Conservation (phyloP, 495 filamentous ascomycete genomes). For the Neurospora sp. region DNA sequence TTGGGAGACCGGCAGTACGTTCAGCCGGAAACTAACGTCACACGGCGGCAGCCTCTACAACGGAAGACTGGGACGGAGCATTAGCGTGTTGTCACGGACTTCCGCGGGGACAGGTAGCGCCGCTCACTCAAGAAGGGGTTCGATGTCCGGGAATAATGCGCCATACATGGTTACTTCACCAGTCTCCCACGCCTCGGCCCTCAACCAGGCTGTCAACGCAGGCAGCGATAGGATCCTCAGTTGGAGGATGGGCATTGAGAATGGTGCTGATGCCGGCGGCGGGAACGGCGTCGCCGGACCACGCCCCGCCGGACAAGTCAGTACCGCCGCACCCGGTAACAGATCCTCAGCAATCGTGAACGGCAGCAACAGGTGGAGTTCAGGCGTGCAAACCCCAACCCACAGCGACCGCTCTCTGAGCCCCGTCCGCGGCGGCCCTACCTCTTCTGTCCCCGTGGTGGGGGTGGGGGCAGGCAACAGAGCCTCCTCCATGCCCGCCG, state of each 20-base stretch:
- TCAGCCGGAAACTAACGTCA: conserved; percentile 40
- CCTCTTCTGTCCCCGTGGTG: conserved; percentile 17
- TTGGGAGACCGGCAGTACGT: conserved; percentile 43
- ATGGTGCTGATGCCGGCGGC: conserved; percentile 14
- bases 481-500: conserved; percentile 1
- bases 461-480: conserved; percentile 22
- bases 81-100: conserved; percentile 44
- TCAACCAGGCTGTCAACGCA: conserved; percentile 28
- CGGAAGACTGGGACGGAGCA: conserved; percentile 49
- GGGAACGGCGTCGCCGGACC: background rate
- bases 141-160: conserved; percentile 23
- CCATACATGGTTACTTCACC: conserved; percentile 5
- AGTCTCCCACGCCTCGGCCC: conserved; percentile 19
- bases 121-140: conserved; percentile 45
- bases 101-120: conserved; percentile 36
- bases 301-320: background rate
- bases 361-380: conserved; percentile 6
- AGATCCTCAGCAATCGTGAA: conserved; percentile 20
- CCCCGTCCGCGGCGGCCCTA: conserved; percentile 31
- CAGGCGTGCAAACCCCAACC: conserved; percentile 14
- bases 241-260: conserved; percentile 73
- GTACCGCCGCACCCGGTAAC: background rate
- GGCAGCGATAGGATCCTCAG: conserved; percentile 79
- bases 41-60: conserved; percentile 29
- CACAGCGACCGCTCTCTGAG: conserved; percentile 39